Evolutionary conservation across 805 yeast genomes (phyloP), one percentile per base, ranked within the genome.

Genomic region (Zygosaccharomyces siamensis): DNA sequence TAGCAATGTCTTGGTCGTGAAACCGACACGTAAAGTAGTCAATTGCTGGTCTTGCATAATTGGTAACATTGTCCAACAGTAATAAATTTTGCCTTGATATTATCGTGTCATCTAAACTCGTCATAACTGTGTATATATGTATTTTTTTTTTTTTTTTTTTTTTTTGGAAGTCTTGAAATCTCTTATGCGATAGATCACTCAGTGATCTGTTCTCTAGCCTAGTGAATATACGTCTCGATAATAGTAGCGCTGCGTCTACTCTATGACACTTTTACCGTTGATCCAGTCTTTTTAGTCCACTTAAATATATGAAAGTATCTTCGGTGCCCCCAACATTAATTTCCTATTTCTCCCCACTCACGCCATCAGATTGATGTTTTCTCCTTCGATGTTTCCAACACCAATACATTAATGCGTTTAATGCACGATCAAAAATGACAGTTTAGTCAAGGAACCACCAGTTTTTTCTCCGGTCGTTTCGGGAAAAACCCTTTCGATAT

Each of bases 11-110:
- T 7, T 52, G 42, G 3, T 46, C 35, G 27, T 52, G 40, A 35
- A 64, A 57, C 4, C 55, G 40, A 27, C 55, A 54, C 28, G 62
- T 64, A 49, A 63, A 63, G 46, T 64, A 66, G 40, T 66, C 70
- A 21, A 66, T 48, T 2, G 69, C 62, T 2, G 60, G 58, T 43
- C 54, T 56, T 10, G 50, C 47, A 43, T 64, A 60, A 42, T 64
- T 62, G n/a, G 67, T 62, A 27, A 63, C 64, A 45, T 64, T 66
- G 46, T 64, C 67, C 44, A 66, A 48, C 46, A 64, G 48, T 58
- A 61, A 54, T 47, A 64, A 43, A 37, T 66, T 64, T 37, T 59
- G 62, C 30, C 54, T 53, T 3, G 63, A 58, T 16, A 66, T 54
- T 11, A 63, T 61, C 5, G 59, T 56, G 54, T 66, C 70, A 43